These are phyloP conservation scores for Termitomyces bulborhizus DNA, from an alignment of 768 basidiomycete species.

Conservation along the genomic window DNA sequence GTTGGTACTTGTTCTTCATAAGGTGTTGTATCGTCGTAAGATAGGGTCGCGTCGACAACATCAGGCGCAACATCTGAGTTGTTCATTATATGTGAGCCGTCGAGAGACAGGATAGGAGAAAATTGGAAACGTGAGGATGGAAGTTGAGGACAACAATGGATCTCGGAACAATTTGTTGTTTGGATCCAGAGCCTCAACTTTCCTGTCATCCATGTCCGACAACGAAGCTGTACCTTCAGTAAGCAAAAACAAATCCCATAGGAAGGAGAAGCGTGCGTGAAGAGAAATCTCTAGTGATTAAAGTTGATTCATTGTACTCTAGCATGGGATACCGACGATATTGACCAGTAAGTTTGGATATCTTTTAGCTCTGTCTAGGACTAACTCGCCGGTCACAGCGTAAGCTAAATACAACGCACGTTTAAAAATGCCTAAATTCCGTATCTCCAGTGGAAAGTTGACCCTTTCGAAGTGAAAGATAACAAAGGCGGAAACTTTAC, in stretches of 20 bases:
- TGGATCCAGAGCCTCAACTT: constrained; percentile 3
- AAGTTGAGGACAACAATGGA: constrained; percentile 3
- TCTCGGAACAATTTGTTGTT: constrained; percentile 9
- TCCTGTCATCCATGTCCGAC: constrained; percentile 31
- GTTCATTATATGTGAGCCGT: constrained; percentile 36
- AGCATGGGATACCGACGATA: constrained; percentile 99
- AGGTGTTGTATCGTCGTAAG: constrained; percentile 49
- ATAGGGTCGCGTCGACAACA: constrained; percentile 26
- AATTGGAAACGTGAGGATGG: constrained; percentile 1
- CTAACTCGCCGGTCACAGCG: constrained; percentile 26
- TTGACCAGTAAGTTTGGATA: constrained; percentile 77
- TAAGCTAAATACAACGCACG: constrained; percentile 22
- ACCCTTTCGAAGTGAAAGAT: constrained; percentile 67
- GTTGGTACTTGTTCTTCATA: constrained; percentile 54
- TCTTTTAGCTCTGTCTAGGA: constrained; percentile 1
- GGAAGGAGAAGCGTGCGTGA: constrained; percentile 90
- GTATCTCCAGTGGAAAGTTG: constrained; percentile 73
- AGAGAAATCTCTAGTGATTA: background rate
- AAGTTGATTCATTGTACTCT: constrained; percentile 12
- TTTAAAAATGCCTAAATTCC: background rate
- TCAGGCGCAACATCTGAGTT: constrained; percentile 27
- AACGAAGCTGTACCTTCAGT: constrained; percentile 36
- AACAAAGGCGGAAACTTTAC: constrained; percentile 81
- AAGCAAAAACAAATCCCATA: constrained; percentile 83
- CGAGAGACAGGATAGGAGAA: constrained; percentile 5